phyloP scores from a whole-genome alignment of 2,329 filamentous ascomycete species.

The Juglanconis sp. region DNA sequence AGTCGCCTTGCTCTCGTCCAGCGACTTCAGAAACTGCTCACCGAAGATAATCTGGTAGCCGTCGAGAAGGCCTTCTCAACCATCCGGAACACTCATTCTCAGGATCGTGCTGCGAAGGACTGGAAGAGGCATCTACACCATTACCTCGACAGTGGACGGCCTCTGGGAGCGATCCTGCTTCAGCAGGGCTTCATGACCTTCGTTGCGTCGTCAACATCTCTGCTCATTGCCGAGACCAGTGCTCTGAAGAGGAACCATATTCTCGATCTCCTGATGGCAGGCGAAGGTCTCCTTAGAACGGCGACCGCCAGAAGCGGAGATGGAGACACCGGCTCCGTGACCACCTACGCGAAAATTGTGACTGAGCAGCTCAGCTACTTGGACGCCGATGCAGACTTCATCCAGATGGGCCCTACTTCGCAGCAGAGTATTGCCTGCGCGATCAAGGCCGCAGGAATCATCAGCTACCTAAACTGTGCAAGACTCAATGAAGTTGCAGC shows the following conservation, averaged over 20 bases:
- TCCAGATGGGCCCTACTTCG: conserved; percentile 78
- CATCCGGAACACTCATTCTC: conserved; percentile 72
- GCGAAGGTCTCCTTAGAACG: conserved; percentile 45
- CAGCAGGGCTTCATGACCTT: conserved; percentile 87
- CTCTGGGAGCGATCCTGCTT: conserved; percentile 85
- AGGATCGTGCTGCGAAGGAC: conserved; percentile 66
- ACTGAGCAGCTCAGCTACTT: conserved; percentile 81
- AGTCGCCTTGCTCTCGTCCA: conserved; percentile 73
- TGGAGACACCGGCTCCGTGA: conserved; percentile 53
- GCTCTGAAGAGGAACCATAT: conserved; percentile 60
- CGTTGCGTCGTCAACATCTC: conserved; percentile 72
- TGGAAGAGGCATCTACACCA: conserved; percentile 86
- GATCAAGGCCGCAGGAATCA: conserved; percentile 78
- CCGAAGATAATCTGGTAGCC: conserved; percentile 78
- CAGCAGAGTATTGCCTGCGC: conserved; percentile 84
- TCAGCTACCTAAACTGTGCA: conserved; percentile 81
- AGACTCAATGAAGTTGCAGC: conserved; percentile 78
- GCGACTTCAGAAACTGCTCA: conserved; percentile 69
- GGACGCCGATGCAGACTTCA: conserved; percentile 86
- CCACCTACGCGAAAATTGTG: conserved; percentile 68
- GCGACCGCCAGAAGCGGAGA: conserved; percentile 41
- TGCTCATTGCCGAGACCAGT: conserved; percentile 64
- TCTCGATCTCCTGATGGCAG: conserved; percentile 69
- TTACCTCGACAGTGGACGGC: conserved; percentile 75
- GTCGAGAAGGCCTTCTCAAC: conserved; percentile 89